Percentiles rank a stretch among this genome's conserved stretches.
Evolutionary conservation across 805 yeast species (phyloP).

Genomic region (Saccharomyces mikatae): DNA sequence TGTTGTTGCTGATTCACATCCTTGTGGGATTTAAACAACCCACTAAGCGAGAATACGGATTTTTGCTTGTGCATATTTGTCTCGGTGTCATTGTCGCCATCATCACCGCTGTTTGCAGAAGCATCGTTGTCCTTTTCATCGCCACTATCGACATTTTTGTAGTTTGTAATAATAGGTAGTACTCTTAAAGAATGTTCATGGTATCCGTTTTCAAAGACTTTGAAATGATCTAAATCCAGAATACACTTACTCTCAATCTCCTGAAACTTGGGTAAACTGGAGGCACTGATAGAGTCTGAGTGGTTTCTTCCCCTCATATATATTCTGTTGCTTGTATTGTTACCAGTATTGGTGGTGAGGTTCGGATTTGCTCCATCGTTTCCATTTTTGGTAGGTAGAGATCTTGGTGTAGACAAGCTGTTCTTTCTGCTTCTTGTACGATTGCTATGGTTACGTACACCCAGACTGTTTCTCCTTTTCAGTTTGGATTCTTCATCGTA

Average conservation of each 20-base stretch:
- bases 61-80: conserved; percentile 5
- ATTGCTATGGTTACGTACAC: neutral
- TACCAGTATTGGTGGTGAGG: neutral
- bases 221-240: conserved; percentile 20
- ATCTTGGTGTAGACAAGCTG: neutral
- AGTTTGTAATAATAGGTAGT: conserved; percentile 13
- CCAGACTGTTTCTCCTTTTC: neutral
- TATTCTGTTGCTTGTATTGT: conserved; percentile 2
- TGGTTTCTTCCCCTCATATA: conserved; percentile 13
- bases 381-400: neutral
- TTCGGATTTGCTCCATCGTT: neutral
- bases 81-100: conserved; percentile 1
- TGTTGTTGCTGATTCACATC: neutral
- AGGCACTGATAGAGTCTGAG: conserved; percentile 23
- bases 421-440: neutral
- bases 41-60: conserved; percentile 16
- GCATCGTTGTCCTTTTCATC: neutral
- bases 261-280: conserved; percentile 8
- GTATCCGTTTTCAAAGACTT: conserved; percentile 23
- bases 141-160: conserved; percentile 1
- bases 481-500: neutral
- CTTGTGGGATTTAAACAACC: conserved; percentile 19
- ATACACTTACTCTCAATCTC: conserved; percentile 12
- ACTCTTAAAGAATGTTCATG: conserved; percentile 26
- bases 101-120: conserved; percentile 1